These are phyloP conservation scores for Berkeleyomyces basicola DNA, from an alignment of 2,329 filamentous ascomycete genomes.

Conservation along the genomic window DNA sequence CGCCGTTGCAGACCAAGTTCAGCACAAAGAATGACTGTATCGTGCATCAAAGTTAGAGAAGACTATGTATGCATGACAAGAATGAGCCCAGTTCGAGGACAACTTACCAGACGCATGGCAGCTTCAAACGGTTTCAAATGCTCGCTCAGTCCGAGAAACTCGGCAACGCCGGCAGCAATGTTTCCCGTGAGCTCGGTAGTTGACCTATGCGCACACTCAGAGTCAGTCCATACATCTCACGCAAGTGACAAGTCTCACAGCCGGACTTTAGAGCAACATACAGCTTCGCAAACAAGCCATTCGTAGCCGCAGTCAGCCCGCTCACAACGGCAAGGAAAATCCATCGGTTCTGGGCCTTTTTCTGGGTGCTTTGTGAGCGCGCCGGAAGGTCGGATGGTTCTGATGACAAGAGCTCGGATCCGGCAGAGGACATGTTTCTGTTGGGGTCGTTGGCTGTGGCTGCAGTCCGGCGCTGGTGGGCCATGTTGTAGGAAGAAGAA, in stretches of 20 bases:
- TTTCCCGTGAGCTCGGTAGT: constrained; percentile 37
- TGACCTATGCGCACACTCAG: constrained; percentile 25
- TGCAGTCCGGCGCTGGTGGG: not conserved
- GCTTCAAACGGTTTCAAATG: constrained; percentile 30
- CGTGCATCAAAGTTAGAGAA: too few relatives aligned
- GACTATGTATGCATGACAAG: not conserved
- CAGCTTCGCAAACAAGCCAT: constrained; percentile 74
- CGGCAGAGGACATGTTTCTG: not conserved
- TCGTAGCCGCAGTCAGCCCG: constrained; percentile 63
- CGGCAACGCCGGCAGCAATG: constrained; percentile 30
- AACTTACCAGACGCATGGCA: constrained; percentile 31
- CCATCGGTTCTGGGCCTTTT: constrained; percentile 28
- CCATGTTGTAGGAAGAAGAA: not conserved
- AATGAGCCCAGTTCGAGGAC: not conserved
- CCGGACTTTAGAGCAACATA: constrained; percentile 24
- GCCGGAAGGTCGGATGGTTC: constrained; percentile 19
- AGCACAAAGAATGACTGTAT: constrained; percentile 54
- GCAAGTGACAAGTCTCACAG: not conserved
- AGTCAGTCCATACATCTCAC: not conserved
- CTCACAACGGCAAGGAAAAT: constrained; percentile 55
- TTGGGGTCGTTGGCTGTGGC: not conserved
- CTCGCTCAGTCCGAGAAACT: constrained; percentile 26
- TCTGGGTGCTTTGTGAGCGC: not conserved
- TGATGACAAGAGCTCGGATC: constrained; percentile 3
- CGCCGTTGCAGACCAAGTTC: constrained; percentile 57